Evolutionary conservation across 495 filamentous ascomycete genomes (phyloP).

Genomic region (Mytilinidion resinicola): DNA sequence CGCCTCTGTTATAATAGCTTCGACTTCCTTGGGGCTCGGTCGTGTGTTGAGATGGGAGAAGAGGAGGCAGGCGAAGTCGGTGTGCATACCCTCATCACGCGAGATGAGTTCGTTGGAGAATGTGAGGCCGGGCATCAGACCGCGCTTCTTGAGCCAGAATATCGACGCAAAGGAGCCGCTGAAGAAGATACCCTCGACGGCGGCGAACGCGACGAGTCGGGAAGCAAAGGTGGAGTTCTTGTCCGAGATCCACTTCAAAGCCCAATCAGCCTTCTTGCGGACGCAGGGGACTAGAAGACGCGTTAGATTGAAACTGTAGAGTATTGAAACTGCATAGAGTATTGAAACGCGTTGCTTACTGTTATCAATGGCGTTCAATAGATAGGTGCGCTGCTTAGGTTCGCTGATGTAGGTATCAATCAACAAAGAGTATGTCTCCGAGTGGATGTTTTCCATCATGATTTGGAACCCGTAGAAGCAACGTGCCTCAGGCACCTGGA

Average conservation of each 20-base stretch:
- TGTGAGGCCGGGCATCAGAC: conserved; percentile 94
- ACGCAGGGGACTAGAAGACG: conserved; percentile 75
- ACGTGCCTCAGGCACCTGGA: conserved; percentile 94
- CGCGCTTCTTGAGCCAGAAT: conserved; percentile 99
- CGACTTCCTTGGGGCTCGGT: conserved; percentile 69
- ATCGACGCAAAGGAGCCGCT: conserved; percentile 98
- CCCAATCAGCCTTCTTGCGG: conserved; percentile 97
- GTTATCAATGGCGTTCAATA: conserved; percentile 98
- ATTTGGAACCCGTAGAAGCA: conserved; percentile 99
- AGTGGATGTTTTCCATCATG: conserved; percentile 99
- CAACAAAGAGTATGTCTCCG: conserved; percentile 97
- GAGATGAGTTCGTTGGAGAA: conserved; percentile 99
- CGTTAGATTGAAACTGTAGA: conserved; percentile 38
- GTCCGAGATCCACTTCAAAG: conserved; percentile 89
- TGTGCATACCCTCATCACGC: conserved; percentile 98
- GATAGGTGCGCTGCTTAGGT: conserved; percentile 86
- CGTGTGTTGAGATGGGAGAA: conserved; percentile 93
- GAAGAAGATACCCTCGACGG: conserved; percentile 99
- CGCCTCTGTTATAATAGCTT: conserved; percentile 88
- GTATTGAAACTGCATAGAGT: background rate
- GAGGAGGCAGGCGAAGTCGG: conserved; percentile 94
- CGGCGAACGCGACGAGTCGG: conserved; percentile 94
- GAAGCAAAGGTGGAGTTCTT: conserved; percentile 87
- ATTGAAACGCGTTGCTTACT: conserved; percentile 47
- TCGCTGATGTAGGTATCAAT: conserved; percentile 99